Percentiles rank a stretch among this genome's conserved stretches.
Evolutionary conservation across 116 monocot genomes (phyloP).

Genomic region (Zostera marina): DNA sequence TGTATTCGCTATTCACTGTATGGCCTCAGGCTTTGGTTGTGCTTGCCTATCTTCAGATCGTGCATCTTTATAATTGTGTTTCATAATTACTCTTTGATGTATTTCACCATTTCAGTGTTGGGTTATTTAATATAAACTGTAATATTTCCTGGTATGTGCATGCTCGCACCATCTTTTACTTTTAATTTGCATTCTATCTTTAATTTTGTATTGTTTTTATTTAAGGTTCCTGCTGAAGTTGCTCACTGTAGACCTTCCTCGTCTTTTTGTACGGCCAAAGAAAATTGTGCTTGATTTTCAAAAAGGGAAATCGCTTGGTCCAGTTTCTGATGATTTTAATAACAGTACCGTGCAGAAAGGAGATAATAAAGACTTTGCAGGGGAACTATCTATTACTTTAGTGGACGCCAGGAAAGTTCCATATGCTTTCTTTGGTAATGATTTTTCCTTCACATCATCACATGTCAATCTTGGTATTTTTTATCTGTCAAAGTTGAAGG

Average conservation of each 20-base stretch:
- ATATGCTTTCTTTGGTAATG: constrained; percentile 60
- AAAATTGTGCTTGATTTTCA: constrained; percentile 96
- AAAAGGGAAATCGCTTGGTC: constrained; percentile 70
- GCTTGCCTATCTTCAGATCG: too few relatives aligned
- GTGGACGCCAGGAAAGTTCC: constrained; percentile 89
- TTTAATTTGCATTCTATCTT: neutral
- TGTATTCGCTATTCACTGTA: too few relatives aligned
- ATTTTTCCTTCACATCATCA: neutral
- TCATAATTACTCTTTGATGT: too few relatives aligned
- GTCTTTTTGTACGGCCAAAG: constrained; percentile 89
- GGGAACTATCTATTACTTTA: constrained; percentile 81
- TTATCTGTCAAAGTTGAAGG: neutral
- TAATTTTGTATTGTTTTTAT: neutral
- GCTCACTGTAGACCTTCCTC: constrained; percentile 85
- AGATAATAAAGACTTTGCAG: constrained; percentile 72
- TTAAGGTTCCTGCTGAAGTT: constrained; percentile 80
- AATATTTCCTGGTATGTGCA: too few relatives aligned
- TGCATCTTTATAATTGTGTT: too few relatives aligned
- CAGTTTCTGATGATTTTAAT: constrained; percentile 40
- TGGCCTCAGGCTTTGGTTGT: too few relatives aligned
- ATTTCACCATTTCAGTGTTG: too few relatives aligned
- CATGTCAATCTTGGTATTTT: neutral
- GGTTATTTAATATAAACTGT: too few relatives aligned
- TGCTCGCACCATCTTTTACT: neutral
- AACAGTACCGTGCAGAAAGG: constrained; percentile 32